phyloP scores from a whole-genome alignment of 2,329 filamentous ascomycete species.

The Chaetothyriales sp. region DNA sequence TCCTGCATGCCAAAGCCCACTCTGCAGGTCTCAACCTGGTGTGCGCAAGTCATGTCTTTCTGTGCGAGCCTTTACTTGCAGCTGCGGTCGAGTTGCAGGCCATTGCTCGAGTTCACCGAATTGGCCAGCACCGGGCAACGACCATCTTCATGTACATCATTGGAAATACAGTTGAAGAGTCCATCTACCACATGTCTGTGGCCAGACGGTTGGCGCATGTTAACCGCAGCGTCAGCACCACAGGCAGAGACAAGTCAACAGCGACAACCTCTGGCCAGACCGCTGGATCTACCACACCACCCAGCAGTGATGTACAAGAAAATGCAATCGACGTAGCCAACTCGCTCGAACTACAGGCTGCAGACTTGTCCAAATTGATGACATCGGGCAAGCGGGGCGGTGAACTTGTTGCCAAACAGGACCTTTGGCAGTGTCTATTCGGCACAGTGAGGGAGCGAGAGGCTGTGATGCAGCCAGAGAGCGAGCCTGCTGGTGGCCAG shows the following conservation, averaged over 20 bases:
- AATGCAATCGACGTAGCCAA: constrained; percentile 69
- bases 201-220: constrained; percentile 65
- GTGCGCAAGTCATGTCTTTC: constrained; percentile 83
- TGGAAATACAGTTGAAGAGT: constrained; percentile 80
- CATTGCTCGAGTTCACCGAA: constrained; percentile 86
- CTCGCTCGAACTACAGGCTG: constrained; percentile 64
- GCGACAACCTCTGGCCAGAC: constrained; percentile 18
- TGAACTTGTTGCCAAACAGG: constrained; percentile 61
- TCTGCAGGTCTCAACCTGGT: constrained; percentile 81
- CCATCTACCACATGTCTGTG: constrained; percentile 77
- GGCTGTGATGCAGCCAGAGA: constrained; percentile 2
- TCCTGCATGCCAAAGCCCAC: constrained; percentile 78
- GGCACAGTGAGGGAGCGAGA: constrained; percentile 29
- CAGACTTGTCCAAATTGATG: constrained; percentile 54
- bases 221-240: constrained; percentile 27
- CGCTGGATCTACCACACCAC: constrained; percentile 17
- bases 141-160: constrained; percentile 93
- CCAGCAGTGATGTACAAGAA: constrained; percentile 30
- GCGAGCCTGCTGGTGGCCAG: neutral
- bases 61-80: constrained; percentile 87
- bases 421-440: constrained; percentile 84
- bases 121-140: constrained; percentile 74
- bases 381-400: constrained; percentile 55
- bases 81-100: constrained; percentile 88
- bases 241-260: constrained; percentile 20